Base-by-base conservation (phyloP, 192 early-diverging fungal species). In the Linnemannia zychae region DNA sequence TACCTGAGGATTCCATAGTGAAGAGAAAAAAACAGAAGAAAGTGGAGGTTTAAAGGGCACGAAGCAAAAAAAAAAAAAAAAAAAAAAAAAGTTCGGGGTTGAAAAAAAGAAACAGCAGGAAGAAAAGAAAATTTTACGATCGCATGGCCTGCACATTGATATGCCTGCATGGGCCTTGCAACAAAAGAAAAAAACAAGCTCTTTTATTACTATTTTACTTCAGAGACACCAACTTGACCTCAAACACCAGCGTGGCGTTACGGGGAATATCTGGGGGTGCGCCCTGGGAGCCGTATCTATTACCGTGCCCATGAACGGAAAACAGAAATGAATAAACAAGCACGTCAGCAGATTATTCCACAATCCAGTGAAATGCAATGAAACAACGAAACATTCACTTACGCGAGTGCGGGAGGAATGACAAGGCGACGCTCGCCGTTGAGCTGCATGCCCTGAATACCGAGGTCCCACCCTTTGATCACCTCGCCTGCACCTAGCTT, bases 381-480 rank as follows among this genome's bases (percentile, higher is more conserved):
- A 9, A 44, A 9, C 40, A 44, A 44, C 40, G n/a, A 44, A 44
- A 44, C 40, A 44, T 36, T 70, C 77, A 81, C 91, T 72, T 90
- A 94, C 53, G 90, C 90, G 70, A 94, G 84, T 74, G 89, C 81
- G 44, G 96, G 89, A 24, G 97, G 97, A 78, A 98, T 98, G 38
- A 93, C 96, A 50, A 98, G 87, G 68, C 95, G 93, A 49, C 97
- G 93, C 76, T 94, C 92, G 44, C 95, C 96, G 71, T 96, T 96
- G 72, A 95, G 90, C 83, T 93, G 92, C 97, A 98, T 98, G 57
- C 97, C 97, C 22, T 88, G 77, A 40, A 95, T 88, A 72, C 97
- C 97, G 11, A 93, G 53, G 86, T 98, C 97, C 97, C 96, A 97
- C 34, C 97, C 97, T 85, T 94, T 93, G 89, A 98, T 97, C 53